Percentiles rank a stretch among this genome's conserved stretches.
These are phyloP conservation scores for Aspergillus ochraceus DNA, from an alignment of 2,329 filamentous ascomycete species.

Conservation along the genomic window DNA sequence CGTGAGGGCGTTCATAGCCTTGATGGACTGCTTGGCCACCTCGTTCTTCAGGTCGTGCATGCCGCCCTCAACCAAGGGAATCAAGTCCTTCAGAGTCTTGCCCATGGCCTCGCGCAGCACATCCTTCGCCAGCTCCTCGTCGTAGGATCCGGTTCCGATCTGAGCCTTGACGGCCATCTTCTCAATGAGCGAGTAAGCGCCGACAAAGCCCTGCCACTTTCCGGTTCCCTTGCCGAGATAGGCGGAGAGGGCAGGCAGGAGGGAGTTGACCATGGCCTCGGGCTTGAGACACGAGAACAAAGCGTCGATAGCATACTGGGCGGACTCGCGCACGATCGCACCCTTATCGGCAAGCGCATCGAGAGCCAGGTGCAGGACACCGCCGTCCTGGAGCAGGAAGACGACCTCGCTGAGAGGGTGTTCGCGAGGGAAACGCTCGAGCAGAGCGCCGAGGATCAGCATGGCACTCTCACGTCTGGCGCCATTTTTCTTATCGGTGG, in stretches of 20 bases:
- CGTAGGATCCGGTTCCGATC: conserved; percentile 77
- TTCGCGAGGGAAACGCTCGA: conserved; percentile 80
- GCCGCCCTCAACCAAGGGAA: conserved; percentile 84
- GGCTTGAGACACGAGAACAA: conserved; percentile 76
- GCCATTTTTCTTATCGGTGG: conserved; percentile 89
- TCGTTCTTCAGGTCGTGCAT: conserved; percentile 97
- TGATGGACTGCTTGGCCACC: conserved; percentile 78
- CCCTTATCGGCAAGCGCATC: conserved; percentile 91
- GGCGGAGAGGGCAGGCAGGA: conserved; percentile 71
- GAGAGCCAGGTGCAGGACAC: conserved; percentile 69
- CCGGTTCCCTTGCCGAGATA: conserved; percentile 83
- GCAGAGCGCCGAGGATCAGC: conserved; percentile 89
- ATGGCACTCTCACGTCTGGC: conserved; percentile 85
- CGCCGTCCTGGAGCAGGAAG: conserved; percentile 78
- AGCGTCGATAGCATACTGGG: conserved; percentile 90
- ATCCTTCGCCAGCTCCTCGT: conserved; percentile 85
- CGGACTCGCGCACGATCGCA: conserved; percentile 81
- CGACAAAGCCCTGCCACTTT: conserved; percentile 97
- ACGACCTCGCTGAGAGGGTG: conserved; percentile 78
- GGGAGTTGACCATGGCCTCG: conserved; percentile 78
- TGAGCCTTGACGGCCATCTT: conserved; percentile 95
- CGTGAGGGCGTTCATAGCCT: conserved; percentile 88
- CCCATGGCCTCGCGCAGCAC: conserved; percentile 89
- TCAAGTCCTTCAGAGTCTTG: conserved; percentile 71
- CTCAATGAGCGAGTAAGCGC: conserved; percentile 79